Evolutionary conservation across 768 basidiomycete genomes (phyloP), one percentile per base, ranked within the genome.

Genomic region (Galerina marginata): DNA sequence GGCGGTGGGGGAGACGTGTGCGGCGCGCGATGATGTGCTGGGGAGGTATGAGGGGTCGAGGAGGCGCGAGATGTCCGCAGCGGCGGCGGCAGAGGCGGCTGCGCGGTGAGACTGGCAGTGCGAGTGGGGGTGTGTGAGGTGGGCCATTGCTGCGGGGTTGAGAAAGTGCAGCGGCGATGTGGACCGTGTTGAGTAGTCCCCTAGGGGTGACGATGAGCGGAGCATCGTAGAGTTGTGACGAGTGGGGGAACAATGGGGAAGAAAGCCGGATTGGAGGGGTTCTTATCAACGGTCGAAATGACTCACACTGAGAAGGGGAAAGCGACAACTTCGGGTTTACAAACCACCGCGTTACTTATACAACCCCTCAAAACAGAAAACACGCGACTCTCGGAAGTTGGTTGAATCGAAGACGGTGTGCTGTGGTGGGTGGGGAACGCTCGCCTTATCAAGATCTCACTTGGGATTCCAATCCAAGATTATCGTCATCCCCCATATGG

Each of bases 1-100:
- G 61, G 66, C 33, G 36, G 63, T 44, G 65, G 67, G 55, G 70
- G 55, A 67, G 69, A 73, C 77, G 78, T 86, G 84, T 61, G 85
- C 79, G 64, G 83, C 83, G 62, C 80, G 83, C 20, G 65, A 53
- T 61, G 75, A 60, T 52, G 69, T 40, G 23, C 65, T 45, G 68
- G 68, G 61, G 68, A 58, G 69, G 74, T 88, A 88, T 16, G 86
- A 75, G 4, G 87, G 87, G 77, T 88, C 87, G 65, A 88, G 85
- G 52, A 88, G 79, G 48, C 87, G 85, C 2, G 84, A 80, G 65
- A 88, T 79, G 74, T 88, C 86, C 2, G 50, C 43, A 10, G 58
- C 45, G 16, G 36, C 37, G 0, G 48, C 39, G 16, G 59, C 53
- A 16, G 48, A 40, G 29, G 59, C 44, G 49, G 54, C 29, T 3